A percentile compares a stretch with the other conserved stretches of the same genome.
These are phyloP conservation scores for Uronychia binucleata DNA, from an alignment of 73 alveolate species.

Conservation along the genomic window DNA sequence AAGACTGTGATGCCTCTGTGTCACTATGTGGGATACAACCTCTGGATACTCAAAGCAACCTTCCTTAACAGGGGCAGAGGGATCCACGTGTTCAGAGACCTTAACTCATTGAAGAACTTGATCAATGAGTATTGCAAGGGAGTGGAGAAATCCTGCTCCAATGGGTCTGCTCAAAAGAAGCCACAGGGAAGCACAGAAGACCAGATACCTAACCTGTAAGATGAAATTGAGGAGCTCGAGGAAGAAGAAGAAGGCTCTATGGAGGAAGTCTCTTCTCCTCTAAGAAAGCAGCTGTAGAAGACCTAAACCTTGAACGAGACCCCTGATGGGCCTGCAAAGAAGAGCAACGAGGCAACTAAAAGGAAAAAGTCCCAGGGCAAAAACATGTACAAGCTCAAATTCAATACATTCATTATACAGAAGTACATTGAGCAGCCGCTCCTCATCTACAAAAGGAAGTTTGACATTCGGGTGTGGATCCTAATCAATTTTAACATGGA, in stretches of 20 bases:
- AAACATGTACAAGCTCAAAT: constrained; percentile 27
- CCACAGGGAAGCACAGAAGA: not conserved
- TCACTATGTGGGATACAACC: constrained; percentile 44
- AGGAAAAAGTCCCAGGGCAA: not conserved
- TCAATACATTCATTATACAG: constrained; percentile 70
- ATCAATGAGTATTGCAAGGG: constrained; percentile 65
- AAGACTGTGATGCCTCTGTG: constrained; percentile 5
- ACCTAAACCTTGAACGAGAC: not conserved
- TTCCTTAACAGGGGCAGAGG: constrained; percentile 88
- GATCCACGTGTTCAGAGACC: constrained; percentile 70
- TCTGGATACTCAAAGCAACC: constrained; percentile 81
- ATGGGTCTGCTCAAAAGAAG: not conserved
- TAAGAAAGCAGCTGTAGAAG: not conserved
- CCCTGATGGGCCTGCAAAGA: not conserved
- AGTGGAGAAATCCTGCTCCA: not conserved
- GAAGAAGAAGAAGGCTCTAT: not conserved
- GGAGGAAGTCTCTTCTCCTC: not conserved
- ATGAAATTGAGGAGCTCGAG: not conserved
- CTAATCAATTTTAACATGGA: constrained; percentile 27
- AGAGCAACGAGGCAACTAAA: not conserved
- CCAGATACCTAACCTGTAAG: not conserved
- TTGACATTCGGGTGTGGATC: constrained; percentile 67
- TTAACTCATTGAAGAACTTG: constrained; percentile 35
- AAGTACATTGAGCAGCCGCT: constrained; percentile 64
- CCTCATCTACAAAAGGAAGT: constrained; percentile 42